Evolutionary conservation across 495 filamentous ascomycete genomes (phyloP).

Genomic region (Daldinia childiae): DNA sequence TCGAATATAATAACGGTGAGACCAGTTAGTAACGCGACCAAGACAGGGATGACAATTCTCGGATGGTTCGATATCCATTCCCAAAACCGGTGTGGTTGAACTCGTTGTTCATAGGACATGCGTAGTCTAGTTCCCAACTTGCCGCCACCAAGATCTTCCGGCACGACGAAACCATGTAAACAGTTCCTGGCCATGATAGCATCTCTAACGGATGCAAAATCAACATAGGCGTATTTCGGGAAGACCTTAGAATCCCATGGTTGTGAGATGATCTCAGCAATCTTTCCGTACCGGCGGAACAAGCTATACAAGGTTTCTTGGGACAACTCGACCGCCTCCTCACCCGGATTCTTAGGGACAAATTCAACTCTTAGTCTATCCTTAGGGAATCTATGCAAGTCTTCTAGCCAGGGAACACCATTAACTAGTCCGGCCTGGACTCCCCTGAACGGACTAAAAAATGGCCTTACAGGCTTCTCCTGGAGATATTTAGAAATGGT

Average conservation of each 20-base stretch:
- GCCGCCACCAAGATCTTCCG: constrained; percentile 72
- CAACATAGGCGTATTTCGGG: constrained; percentile 80
- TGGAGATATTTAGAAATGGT: constrained; percentile 60
- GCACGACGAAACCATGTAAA: constrained; percentile 82
- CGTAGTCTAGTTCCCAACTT: constrained; percentile 77
- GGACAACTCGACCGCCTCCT: constrained; percentile 74
- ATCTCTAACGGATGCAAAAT: constrained; percentile 73
- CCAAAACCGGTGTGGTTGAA: constrained; percentile 78
- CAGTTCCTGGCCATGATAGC: constrained; percentile 92
- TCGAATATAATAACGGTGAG: constrained; percentile 93
- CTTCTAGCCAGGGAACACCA: constrained; percentile 94
- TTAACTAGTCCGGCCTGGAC: constrained; percentile 75
- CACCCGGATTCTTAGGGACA: constrained; percentile 71
- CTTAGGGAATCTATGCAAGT: constrained; percentile 85
- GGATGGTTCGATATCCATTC: constrained; percentile 94
- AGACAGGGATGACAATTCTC: constrained; percentile 80
- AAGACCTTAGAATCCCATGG: constrained; percentile 82
- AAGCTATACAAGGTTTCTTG: constrained; percentile 86
- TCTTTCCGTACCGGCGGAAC: constrained; percentile 91
- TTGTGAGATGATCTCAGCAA: constrained; percentile 80
- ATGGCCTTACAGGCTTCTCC: constrained; percentile 79
- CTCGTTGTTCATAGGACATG: constrained; percentile 81
- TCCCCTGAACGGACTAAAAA: constrained; percentile 84
- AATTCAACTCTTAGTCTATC: constrained; percentile 83
- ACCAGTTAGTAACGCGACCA: constrained; percentile 82